Percentiles rank a stretch among this genome's conserved stretches.
Conservation (phyloP, 176 grass and related monocot species). For the Eleusine coracana region DNA sequence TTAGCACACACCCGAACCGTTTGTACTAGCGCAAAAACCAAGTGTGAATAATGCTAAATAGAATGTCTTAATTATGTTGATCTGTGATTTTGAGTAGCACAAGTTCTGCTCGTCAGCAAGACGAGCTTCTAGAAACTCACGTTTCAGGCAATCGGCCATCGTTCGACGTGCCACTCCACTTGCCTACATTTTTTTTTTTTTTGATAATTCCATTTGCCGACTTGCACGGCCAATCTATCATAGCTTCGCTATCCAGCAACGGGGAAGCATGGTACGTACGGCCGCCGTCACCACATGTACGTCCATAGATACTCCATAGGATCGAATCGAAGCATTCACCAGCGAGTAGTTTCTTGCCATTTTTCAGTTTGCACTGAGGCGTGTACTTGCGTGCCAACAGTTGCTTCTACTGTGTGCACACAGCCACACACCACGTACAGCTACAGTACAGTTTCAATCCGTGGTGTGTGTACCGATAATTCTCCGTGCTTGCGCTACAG, state of each 20-base stretch:
- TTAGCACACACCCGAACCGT: too few relatives aligned
- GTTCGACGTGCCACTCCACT: neutral
- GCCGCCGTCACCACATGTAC: neutral
- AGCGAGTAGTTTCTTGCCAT: neutral
- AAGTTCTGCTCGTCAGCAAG: neutral
- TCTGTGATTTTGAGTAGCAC: too few relatives aligned
- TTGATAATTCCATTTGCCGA: too few relatives aligned
- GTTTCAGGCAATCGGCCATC: neutral
- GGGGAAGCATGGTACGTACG: neutral
- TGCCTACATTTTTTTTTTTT: too few relatives aligned
- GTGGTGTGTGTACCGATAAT: neutral
- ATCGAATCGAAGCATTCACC: neutral
- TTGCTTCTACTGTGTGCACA: neutral
- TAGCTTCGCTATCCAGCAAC: conserved; percentile 25
- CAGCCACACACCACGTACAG: neutral
- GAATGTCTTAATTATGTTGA: too few relatives aligned
- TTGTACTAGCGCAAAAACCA: neutral
- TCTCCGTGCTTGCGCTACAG: neutral
- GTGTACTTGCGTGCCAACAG: neutral
- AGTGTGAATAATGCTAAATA: neutral
- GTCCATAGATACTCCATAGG: neutral
- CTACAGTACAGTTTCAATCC: neutral
- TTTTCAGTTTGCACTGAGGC: neutral
- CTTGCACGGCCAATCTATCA: neutral
- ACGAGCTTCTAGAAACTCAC: neutral